phyloP scores from a whole-genome alignment of 108 stramenopile genomes.

The Pseudonitzschia multistriata region DNA sequence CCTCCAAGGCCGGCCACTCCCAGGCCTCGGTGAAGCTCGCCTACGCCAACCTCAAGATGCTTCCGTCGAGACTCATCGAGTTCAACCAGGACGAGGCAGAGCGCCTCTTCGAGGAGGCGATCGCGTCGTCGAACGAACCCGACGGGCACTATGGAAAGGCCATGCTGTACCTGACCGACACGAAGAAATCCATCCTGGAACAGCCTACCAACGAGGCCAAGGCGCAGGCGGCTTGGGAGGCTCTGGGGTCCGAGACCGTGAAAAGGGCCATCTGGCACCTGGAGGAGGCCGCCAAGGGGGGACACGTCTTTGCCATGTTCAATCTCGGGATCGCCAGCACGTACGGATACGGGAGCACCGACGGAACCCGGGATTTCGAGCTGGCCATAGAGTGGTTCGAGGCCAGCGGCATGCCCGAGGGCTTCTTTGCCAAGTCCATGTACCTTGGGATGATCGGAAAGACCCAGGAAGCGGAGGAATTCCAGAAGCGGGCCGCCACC shows the following conservation, averaged over 20 bases:
- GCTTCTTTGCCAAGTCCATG: slow-evolving; percentile 1
- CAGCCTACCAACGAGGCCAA: background rate
- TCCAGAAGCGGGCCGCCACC: background rate
- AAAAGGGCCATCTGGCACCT: slow-evolving; percentile 1
- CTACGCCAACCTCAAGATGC: background rate
- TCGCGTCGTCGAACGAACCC: slow-evolving; percentile 18
- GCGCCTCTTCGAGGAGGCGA: slow-evolving; percentile 2
- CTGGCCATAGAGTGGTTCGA: slow-evolving; percentile 20
- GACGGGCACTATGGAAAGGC: slow-evolving; percentile 16
- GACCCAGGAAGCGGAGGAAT: background rate
- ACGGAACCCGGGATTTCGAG: background rate
- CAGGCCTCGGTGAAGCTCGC: slow-evolving; percentile 15
- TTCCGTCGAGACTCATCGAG: background rate
- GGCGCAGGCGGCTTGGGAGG: background rate
- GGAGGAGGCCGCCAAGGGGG: slow-evolving; percentile 10
- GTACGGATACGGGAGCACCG: slow-evolving; percentile 5
- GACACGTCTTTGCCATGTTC: slow-evolving; percentile 22
- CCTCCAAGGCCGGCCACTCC: slow-evolving; percentile 1
- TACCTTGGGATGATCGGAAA: background rate
- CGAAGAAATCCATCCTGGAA: background rate
- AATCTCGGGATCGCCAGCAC: slow-evolving; percentile 16
- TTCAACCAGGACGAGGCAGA: slow-evolving; percentile 2
- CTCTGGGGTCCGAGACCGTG: background rate
- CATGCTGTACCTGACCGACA: background rate
- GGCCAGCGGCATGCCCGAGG: slow-evolving; percentile 15